Base-by-base conservation (phyloP, 805 yeast genomes). In the Starmerella asiatica region DNA sequence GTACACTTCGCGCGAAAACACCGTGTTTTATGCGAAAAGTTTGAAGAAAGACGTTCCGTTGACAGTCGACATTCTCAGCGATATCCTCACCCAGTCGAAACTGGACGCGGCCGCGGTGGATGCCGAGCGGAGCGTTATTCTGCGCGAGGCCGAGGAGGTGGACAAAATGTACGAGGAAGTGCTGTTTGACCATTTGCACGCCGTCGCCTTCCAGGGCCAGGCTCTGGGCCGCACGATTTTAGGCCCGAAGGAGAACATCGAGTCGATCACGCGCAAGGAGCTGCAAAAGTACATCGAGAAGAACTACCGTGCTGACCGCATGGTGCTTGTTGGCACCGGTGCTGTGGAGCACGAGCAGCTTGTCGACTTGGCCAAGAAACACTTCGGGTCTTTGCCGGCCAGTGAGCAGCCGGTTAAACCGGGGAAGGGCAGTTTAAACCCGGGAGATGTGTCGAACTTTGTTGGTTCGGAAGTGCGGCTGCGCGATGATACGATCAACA, bases 101-200 rank as follows among this genome's bases (percentile, higher is more conserved):
- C 70, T 91, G 39, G 94, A 84, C 40, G 75, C 74, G 42, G 56
- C 66, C 39, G 95, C 97, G 26, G 80, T 91, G 38, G 96, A 91
- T 61, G 80, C 88, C 54, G 99, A 91, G 63, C 76, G 97, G 53
- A 93, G 88, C 45, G 99, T 91, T 21, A 91, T 91, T 49, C 74
- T 91, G 44, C 81, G 96, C 60, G 99, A 91, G 64, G 74, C 91
- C 51, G 97, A 91, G 62, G 97, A 91, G 62, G 96, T 91, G 43
- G 97, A 88, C 61, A 88, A 86, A 65, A 85, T 84, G 93, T 83
- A 84, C 58, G 98, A 91, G 59, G 99, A 91, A 61, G 97, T 91
- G 28, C 93, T 91, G 8, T 91, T 91, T 60, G 99, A 91, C 62
- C 93, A 93, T 60, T 65, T 91, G 39, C 99, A 91, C 63, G 85